Conservation (phyloP, 2,329 filamentous ascomycete genomes). For the Neofusicoccum parvum region DNA sequence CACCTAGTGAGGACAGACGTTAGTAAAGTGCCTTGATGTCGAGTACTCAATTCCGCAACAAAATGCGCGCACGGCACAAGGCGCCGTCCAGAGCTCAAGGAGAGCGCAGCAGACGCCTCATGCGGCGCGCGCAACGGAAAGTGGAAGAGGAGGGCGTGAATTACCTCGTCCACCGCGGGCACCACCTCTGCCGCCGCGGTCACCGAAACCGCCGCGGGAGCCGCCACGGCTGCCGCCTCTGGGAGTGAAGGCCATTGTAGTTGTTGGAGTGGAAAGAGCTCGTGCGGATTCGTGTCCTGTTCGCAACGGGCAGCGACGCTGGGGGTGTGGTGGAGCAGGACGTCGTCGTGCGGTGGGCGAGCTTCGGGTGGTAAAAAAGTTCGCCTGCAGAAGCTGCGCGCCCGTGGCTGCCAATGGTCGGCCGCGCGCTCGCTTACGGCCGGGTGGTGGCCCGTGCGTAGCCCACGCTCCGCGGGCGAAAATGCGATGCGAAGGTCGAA, state of each 20-base stretch:
- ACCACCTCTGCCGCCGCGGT: constrained; percentile 29
- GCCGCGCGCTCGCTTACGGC: constrained; percentile 17
- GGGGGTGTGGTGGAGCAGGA: neutral
- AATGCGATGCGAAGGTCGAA: constrained; percentile 27
- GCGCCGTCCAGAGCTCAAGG: neutral
- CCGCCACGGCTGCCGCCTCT: constrained; percentile 40
- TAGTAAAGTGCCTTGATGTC: neutral
- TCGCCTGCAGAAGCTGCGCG: constrained; percentile 19
- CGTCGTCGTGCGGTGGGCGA: constrained; percentile 17
- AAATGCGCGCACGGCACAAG: neutral
- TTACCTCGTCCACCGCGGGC: constrained; percentile 41
- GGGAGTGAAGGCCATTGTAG: constrained; percentile 49
- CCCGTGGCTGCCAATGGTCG: constrained; percentile 14
- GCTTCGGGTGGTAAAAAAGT: constrained; percentile 19
- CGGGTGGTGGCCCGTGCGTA: constrained; percentile 8
- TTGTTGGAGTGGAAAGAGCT: neutral
- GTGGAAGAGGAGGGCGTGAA: neutral
- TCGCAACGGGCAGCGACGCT: constrained; percentile 13
- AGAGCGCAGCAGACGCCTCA: neutral
- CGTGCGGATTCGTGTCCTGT: neutral
- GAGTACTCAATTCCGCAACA: constrained; percentile 25
- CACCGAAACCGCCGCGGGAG: neutral
- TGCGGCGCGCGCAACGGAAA: neutral
- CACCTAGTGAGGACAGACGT: constrained; percentile 27
- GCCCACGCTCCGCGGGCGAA: constrained; percentile 20